A percentile compares a stretch with the other conserved stretches of the same genome.
These are phyloP conservation scores for Hypoxylon fragiforme DNA, from an alignment of 495 filamentous ascomycete species.

Conservation along the genomic window DNA sequence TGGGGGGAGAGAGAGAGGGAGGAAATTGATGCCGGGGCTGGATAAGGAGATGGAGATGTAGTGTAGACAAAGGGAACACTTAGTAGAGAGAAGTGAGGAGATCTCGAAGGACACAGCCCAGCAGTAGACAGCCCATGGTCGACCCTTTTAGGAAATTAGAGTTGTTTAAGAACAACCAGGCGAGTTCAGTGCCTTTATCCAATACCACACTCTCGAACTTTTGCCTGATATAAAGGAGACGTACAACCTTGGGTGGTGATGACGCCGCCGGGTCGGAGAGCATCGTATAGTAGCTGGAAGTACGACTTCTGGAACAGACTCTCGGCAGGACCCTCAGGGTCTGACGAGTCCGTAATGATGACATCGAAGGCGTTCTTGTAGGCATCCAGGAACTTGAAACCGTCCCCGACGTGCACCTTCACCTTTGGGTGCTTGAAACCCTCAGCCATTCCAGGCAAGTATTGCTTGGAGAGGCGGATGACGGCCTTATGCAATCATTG, in stretches of 20 bases:
- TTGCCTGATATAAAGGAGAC: constrained; percentile 65
- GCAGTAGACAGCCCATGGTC: constrained; percentile 28
- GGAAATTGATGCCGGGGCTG: background rate
- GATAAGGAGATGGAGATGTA: background rate
- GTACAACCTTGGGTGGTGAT: constrained; percentile 99
- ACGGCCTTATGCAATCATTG: constrained; percentile 65
- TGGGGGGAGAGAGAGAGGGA: background rate
- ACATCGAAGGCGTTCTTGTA: constrained; percentile 96
- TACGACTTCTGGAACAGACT: constrained; percentile 97
- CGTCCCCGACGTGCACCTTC: constrained; percentile 89
- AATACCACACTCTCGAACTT: constrained; percentile 30
- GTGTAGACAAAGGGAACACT: background rate
- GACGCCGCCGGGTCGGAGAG: constrained; percentile 92
- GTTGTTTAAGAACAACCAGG: constrained; percentile 38
- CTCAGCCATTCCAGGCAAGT: constrained; percentile 90
- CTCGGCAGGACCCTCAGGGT: constrained; percentile 96
- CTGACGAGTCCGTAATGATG: constrained; percentile 98
- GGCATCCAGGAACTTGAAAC: constrained; percentile 94
- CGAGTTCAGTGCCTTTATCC: constrained; percentile 33
- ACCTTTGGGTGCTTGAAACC: constrained; percentile 93
- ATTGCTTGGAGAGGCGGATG: constrained; percentile 97
- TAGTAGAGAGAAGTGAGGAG: constrained; percentile 23
- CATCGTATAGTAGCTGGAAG: constrained; percentile 87
- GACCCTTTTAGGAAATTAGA: constrained; percentile 21
- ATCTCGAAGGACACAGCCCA: constrained; percentile 24